Conservation (phyloP, 2,329 filamentous ascomycete species). For the Penicillium sp. region DNA sequence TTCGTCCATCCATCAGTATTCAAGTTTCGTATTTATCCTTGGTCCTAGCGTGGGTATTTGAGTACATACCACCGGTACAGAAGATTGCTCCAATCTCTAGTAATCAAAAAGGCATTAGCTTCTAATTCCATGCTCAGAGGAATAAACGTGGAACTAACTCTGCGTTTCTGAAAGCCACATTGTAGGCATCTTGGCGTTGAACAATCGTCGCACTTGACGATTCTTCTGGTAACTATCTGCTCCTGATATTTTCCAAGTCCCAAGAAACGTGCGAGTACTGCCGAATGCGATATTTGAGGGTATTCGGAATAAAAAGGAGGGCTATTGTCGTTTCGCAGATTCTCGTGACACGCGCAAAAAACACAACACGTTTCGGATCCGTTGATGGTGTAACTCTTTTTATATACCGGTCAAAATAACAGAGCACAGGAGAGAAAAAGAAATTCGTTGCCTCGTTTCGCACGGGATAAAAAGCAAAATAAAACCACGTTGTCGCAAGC, state of each 20-base stretch:
- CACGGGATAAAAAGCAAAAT: not conserved
- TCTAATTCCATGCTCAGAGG: not conserved
- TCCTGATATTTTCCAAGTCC: not conserved
- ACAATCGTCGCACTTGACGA: not conserved
- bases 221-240: not conserved
- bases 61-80: constrained; percentile 84
- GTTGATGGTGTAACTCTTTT: not conserved
- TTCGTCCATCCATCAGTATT: not conserved
- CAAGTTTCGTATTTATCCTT: not conserved
- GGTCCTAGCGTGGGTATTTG: not conserved
- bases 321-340: not conserved
- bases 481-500: not conserved
- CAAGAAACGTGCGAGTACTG: not conserved
- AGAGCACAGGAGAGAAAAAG: not conserved
- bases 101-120: constrained; percentile 2
- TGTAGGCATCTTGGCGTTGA: constrained; percentile 61
- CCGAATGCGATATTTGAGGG: not conserved
- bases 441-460: not conserved
- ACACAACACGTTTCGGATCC: not conserved
- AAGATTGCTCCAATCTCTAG: constrained; percentile 95
- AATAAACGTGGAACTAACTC: constrained; percentile 58
- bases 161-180: constrained; percentile 97
- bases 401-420: not conserved
- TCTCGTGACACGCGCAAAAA: not conserved
- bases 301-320: too few relatives aligned